These are phyloP conservation scores for Pythium vanterpoolii DNA, from an alignment of 352 stramenopile genomes.

Conservation along the genomic window DNA sequence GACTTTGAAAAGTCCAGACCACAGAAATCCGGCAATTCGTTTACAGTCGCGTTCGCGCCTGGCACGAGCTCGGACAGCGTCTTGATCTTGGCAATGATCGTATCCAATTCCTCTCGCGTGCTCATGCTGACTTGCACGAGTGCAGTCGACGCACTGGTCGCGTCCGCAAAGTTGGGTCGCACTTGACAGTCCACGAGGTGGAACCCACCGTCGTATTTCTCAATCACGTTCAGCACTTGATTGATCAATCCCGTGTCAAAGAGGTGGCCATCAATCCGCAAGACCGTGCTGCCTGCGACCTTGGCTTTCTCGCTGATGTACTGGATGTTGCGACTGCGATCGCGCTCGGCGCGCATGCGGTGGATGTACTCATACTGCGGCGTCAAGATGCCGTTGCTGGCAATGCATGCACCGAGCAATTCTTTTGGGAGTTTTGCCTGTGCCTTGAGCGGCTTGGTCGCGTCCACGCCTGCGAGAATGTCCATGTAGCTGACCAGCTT, in stretches of 20 bases:
- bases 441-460: conserved; percentile 44
- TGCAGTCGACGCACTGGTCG: conserved; percentile 46
- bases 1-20: conserved; percentile 76
- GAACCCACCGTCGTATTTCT: conserved; percentile 86
- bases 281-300: conserved; percentile 71
- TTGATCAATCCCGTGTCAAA: conserved; percentile 97
- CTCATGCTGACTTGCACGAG: conserved; percentile 85
- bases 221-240: conserved; percentile 93
- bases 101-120: conserved; percentile 67
- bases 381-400: conserved; percentile 82
- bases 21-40: conserved; percentile 76
- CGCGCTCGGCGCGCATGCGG: conserved; percentile 81
- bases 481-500: conserved; percentile 87
- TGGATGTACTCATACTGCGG: conserved; percentile 92
- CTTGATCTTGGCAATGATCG: conserved; percentile 85
- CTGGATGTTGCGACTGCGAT: conserved; percentile 61
- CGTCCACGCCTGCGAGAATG: conserved; percentile 49
- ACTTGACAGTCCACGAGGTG: conserved; percentile 91
- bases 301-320: conserved; percentile 70
- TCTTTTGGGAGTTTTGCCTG: conserved; percentile 69
- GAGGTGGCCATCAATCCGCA: conserved; percentile 90
- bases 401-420: conserved; percentile 88
- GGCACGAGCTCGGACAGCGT: conserved; percentile 80
- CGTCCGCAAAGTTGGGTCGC: conserved; percentile 62
- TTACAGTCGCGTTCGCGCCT: conserved; percentile 83